These are phyloP conservation scores for Aspergillus jensenii DNA, from an alignment of 2,329 filamentous ascomycete genomes.

Conservation along the genomic window DNA sequence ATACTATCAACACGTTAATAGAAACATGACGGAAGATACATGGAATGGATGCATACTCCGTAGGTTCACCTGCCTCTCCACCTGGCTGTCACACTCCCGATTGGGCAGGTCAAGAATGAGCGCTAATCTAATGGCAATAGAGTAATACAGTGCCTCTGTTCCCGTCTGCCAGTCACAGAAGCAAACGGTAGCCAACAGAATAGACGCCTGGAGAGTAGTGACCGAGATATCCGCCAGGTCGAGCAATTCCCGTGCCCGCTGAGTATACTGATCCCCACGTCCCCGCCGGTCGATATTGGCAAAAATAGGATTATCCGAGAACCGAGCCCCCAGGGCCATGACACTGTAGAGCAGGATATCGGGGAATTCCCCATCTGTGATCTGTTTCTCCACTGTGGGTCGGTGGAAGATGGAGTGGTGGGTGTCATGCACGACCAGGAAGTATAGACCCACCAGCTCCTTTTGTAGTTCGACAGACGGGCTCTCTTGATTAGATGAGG, in stretches of 20 bases:
- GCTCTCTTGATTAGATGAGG: too few relatives aligned
- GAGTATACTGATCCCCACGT: not conserved
- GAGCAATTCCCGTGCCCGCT: slow-evolving; percentile 15
- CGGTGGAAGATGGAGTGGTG: slow-evolving; percentile 1
- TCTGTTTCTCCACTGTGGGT: not conserved
- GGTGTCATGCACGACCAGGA: not conserved
- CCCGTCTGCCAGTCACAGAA: slow-evolving; percentile 34
- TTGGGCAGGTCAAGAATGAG: slow-evolving; percentile 38
- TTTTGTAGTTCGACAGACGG: not conserved
- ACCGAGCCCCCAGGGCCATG: not conserved
- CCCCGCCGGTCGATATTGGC: not conserved
- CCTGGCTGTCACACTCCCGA: slow-evolving; percentile 24
- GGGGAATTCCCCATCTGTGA: not conserved
- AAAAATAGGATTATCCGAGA: not conserved
- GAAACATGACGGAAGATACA: not conserved
- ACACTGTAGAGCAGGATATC: not conserved
- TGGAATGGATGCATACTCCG: not conserved
- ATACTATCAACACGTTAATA: slow-evolving; percentile 31
- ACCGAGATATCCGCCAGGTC: slow-evolving; percentile 40
- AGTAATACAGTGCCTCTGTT: slow-evolving; percentile 41
- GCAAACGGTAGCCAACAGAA: slow-evolving; percentile 40
- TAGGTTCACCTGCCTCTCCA: not conserved
- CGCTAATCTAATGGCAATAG: slow-evolving; percentile 38
- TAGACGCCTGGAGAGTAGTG: slow-evolving; percentile 40
- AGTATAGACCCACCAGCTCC: not conserved